Evolutionary conservation across 2,329 filamentous ascomycete species (phyloP), one percentile per base, ranked within the genome.

Genomic region (Helminthosporium solani): DNA sequence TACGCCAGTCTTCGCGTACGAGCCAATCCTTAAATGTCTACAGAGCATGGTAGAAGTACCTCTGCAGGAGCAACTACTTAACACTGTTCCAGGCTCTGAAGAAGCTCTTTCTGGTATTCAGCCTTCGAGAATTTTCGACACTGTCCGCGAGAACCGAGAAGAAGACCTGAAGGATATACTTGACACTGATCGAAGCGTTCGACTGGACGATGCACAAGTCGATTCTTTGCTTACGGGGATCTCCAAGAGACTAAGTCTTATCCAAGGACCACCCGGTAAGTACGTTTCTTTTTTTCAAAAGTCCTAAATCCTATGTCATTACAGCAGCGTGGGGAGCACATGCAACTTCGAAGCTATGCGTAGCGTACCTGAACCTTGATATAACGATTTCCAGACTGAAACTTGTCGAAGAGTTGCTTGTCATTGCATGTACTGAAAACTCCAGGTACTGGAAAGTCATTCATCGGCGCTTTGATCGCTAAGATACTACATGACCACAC

Each of bases 391-490:
- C n/a, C n/a, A n/a, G n/a, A n/a, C n/a, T n/a, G n/a, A n/a, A n/a
- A n/a, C n/a, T n/a, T n/a, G 30, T 33, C 6, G 6, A 33, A 33
- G 4, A 4, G 6, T 6, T 31, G 9, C 3, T n/a, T 31, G 4
- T 31, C 14, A n/a, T 31, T 6, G 3, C 28, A 31, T 8, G 28
- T 12, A 27, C 27, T 39, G 37, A 38, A 53, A 64, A 48, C 47
- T 15, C 16, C 36, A 84, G 83, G 85, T 0, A 90, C 86, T 0
- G 87, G 87, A 1, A 91, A 91, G 54, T 88, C 85, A 0, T 88
- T 88, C 50, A 78, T 88, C 2, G 87, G 87, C 0, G 82, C 85
- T 0, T 68, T 86, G 2, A 71, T 85, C 1, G 78, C 81, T 0
- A 83, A 83, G 42, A 64, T 74, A 0, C 59, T 90, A 0, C 67